Evolutionary conservation across 164 flowering plant species (phyloP), one percentile per base, ranked within the genome.

Genomic region (Vitis rotundifolia): DNA sequence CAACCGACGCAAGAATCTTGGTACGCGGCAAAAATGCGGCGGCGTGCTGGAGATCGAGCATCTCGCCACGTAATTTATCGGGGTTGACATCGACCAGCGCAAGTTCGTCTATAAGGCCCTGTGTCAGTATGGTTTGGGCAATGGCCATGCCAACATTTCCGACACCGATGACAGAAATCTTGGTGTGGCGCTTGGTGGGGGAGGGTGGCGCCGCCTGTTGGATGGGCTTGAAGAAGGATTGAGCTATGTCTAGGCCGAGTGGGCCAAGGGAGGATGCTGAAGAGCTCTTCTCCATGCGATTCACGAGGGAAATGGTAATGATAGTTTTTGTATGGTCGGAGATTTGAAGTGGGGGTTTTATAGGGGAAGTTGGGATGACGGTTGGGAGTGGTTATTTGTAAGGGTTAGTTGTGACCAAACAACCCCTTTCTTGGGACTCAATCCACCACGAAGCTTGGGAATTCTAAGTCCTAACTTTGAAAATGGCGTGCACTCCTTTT

Each of bases 81-180:
- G 91, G 68, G 14, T 79, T 84, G 79, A 85, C 82, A 85, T 92
- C 97, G 79, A 90, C 86, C 70, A 90, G 89, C 65, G 82, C 86
- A 59, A 91, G 85, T 78, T 90, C 91, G 81, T 91, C 97, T 61
- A 79, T 86, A 13, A 91, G 79, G 73, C 83, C 91, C 26, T 90
- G 97, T 67, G 95, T 88, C 63, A 91, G 86, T 82, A 91, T 87
- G 74, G 94, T 89, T 64, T 90, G 97, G 62, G 94, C 97, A 1
- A 91, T 86, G 72, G 97, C 97, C 97, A 91, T 89, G 44, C 94
- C 94, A n/a, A 89, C 94, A 71, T 90, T 92, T 56, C 97, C 97
- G 52, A 76, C 78, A 18, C 97, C 94, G 67, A 91, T 70, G 76
- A 91, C 90, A 74, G 92, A 82, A 86, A 91, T 78, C 66, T 91